Evolutionary conservation across 805 yeast genomes (phyloP).

Genomic region (Saturnispora besseyi): DNA sequence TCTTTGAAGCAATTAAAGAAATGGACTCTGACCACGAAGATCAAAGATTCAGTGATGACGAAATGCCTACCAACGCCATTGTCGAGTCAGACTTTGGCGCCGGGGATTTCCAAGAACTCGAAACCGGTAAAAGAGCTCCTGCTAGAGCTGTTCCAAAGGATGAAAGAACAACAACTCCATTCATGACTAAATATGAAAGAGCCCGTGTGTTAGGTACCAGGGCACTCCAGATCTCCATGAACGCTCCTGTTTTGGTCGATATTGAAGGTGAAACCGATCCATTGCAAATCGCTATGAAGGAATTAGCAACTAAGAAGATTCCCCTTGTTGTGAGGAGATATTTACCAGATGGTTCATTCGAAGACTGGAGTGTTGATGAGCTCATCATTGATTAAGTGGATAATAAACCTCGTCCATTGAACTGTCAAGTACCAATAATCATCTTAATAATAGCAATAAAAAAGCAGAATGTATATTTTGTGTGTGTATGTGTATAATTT

Average conservation of each 20-base stretch:
- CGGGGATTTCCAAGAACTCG: slow-evolving; percentile 26
- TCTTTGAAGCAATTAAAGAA: neutral
- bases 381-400: slow-evolving; percentile 64
- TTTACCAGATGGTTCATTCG: slow-evolving; percentile 92
- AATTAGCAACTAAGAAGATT: slow-evolving; percentile 85
- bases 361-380: slow-evolving; percentile 99
- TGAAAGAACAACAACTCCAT: slow-evolving; percentile 90
- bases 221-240: slow-evolving; percentile 94
- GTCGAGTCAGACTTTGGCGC: slow-evolving; percentile 35
- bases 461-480: neutral
- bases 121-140: slow-evolving; percentile 30
- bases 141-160: slow-evolving; percentile 79
- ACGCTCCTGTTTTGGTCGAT: slow-evolving; percentile 97
- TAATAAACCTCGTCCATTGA: too few species aligned
- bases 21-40: slow-evolving; percentile 7
- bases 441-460: neutral
- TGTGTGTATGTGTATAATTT: neutral
- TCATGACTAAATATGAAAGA: slow-evolving; percentile 97
- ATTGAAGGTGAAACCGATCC: slow-evolving; percentile 99
- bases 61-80: slow-evolving; percentile 51
- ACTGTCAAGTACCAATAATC: neutral
- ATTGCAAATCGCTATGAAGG: slow-evolving; percentile 94
- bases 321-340: slow-evolving; percentile 94
- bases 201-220: slow-evolving; percentile 97
- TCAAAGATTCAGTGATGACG: slow-evolving; percentile 32